phyloP scores from a whole-genome alignment of 139 green algal species.

The Zygnema circumcarinatum region DNA sequence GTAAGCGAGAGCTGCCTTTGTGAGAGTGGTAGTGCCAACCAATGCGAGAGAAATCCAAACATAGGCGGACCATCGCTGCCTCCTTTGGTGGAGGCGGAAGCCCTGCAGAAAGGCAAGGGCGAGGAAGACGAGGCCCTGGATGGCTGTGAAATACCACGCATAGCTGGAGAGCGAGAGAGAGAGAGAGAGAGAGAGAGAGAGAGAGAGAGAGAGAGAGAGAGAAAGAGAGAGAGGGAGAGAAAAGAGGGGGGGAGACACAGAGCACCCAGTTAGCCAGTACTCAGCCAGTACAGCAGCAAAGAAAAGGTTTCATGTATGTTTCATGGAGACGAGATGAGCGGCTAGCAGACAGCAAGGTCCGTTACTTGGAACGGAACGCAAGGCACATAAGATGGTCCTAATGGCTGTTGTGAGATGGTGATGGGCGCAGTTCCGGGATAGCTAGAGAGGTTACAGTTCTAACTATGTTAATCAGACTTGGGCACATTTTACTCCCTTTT shows the following conservation, averaged over 20 bases:
- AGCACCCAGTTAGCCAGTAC: neutral
- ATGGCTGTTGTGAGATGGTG: too few species aligned
- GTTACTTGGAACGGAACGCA: too few species aligned
- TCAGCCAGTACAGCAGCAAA: neutral
- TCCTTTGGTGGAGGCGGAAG: slow-evolving; percentile 21
- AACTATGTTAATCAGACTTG: too few species aligned
- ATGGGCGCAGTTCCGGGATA: too few species aligned
- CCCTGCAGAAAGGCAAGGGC: neutral
- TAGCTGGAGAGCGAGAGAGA: slow-evolving; percentile 13
- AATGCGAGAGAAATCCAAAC: slow-evolving; percentile 13
- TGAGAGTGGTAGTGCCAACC: slow-evolving; percentile 17
- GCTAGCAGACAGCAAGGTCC: too few species aligned
- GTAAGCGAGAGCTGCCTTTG: slow-evolving; percentile 27
- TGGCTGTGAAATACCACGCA: slow-evolving; percentile 39
- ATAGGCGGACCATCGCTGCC: slow-evolving; percentile 25
- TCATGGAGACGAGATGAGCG: neutral
- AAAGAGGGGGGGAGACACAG: neutral
- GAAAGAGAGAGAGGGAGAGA: too few species aligned
- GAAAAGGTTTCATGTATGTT: neutral
- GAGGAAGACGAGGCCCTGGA: slow-evolving; percentile 22
- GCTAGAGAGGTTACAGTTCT: too few species aligned
- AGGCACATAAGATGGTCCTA: too few species aligned
- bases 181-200: too few species aligned
- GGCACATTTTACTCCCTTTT: too few species aligned
- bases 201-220: too few species aligned